phyloP scores from a whole-genome alignment of 192 early-diverging fungal genomes.

The Coemansia sp. region DNA sequence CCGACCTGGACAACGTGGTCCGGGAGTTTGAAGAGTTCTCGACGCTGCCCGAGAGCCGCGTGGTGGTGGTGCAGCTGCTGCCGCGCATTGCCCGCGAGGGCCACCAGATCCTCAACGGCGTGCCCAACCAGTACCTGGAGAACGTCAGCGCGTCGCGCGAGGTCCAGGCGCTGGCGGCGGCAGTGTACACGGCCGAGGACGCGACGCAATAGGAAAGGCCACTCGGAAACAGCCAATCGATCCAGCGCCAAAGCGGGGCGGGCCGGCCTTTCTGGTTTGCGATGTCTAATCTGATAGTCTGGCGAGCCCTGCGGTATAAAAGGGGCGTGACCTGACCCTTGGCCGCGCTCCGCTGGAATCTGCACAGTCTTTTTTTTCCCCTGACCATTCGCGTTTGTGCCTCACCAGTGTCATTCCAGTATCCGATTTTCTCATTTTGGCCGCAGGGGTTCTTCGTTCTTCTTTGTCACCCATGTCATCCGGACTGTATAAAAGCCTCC shows the following conservation, averaged over 20 bases:
- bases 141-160: constrained; percentile 64
- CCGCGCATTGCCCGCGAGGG: constrained; percentile 63
- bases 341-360: too few species aligned
- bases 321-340: too few species aligned
- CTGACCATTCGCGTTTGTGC: too few species aligned
- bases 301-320: too few species aligned
- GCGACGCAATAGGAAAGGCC: constrained; percentile 5
- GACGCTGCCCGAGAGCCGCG: constrained; percentile 40
- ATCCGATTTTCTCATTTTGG: too few species aligned
- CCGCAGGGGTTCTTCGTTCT: too few species aligned
- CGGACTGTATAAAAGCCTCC: neutral
- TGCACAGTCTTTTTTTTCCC: too few species aligned
- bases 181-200: constrained; percentile 67
- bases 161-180: constrained; percentile 68
- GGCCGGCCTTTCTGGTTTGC: too few species aligned
- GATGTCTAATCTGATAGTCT: too few species aligned
- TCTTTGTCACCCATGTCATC: too few species aligned
- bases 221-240: neutral
- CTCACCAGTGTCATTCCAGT: too few species aligned
- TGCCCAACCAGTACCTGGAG: constrained; percentile 68
- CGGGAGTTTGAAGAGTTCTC: constrained; percentile 56
- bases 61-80: constrained; percentile 58
- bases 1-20: constrained; percentile 49
- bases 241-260: too few species aligned
- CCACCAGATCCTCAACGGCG: constrained; percentile 66